A percentile compares a stretch with the other conserved stretches of the same genome.
phyloP scores from a whole-genome alignment of 2,329 filamentous ascomycete species.

The Neonectria magnoliae region DNA sequence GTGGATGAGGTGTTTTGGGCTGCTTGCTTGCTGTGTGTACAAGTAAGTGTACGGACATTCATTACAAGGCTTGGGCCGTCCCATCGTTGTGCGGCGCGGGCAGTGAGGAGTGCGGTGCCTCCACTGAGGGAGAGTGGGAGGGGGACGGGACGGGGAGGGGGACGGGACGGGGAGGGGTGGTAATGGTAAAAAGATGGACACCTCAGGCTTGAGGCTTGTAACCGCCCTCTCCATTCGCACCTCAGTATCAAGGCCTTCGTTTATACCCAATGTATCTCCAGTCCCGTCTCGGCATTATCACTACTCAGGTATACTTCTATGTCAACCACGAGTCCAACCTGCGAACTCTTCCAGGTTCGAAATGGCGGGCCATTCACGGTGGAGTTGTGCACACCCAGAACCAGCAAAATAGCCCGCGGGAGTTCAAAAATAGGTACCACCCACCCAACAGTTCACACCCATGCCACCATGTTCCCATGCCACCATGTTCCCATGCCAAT shows the following conservation, averaged over 20 bases:
- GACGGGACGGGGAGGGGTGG: too few relatives aligned
- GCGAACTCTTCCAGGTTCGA: neutral
- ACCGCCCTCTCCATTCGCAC: too few relatives aligned
- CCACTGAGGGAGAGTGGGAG: too few relatives aligned
- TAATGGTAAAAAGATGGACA: neutral
- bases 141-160: neutral
- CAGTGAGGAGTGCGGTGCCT: too few relatives aligned
- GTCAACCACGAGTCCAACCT: neutral
- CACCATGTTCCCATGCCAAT: neutral
- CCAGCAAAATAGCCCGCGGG: neutral
- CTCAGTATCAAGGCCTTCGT: too few relatives aligned
- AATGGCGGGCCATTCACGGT: neutral
- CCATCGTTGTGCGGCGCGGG: too few relatives aligned
- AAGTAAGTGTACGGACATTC: neutral
- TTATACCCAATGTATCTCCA: too few relatives aligned
- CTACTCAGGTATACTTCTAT: too few relatives aligned
- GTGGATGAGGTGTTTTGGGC: slow-evolving; percentile 2
- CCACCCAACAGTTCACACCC: neutral
- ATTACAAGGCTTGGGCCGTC: too few relatives aligned
- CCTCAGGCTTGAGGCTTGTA: neutral
- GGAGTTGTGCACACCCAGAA: neutral
- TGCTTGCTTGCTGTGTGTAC: neutral
- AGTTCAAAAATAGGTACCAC: slow-evolving; percentile 13
- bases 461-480: neutral
- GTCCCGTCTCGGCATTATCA: too few relatives aligned